Evolutionary conservation across 768 basidiomycete genomes (phyloP), one percentile per base, ranked within the genome.

Genomic region (Mycena galopus): DNA sequence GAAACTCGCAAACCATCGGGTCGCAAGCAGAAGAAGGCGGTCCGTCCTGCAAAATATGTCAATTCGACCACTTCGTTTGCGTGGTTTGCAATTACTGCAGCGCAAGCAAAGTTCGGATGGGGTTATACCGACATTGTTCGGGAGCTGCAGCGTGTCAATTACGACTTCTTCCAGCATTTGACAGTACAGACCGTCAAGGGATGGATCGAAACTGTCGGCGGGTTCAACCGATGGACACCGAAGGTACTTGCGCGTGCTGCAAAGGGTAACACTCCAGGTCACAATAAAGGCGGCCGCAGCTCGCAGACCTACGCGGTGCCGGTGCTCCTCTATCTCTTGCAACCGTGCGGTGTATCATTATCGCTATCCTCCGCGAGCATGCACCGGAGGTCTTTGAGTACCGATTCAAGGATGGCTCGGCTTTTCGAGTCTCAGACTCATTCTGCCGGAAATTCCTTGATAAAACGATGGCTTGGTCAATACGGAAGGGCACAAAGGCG

Each of bases 401-500:
- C 51, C 33, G 60, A 5, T 21, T 19, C 60, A 44, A 33, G 25
- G 65, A 75, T 51, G 77, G 78, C 2, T 60, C 25, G 10, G 37
- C 16, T 11, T 79, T 82, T 53, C 50, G 27, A 32, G 77, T 1
- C 60, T 73, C 25, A 37, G 73, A 3, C 81, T 79, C 58, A 35
- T 81, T 37, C 35, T 4, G 27, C 55, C 16, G 21, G 53, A 2
- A 58, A 69, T 9, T 11, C 81, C 77, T 74, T 73, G 2, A 29
- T 73, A 55, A 53, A 7, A 82, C 82, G 51, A 55, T 74, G 39
- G 82, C 82, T 0, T 37, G 35, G 35, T 37, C 35, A 37, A 37
- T 37, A n/a, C n/a, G n/a, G n/a, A n/a, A n/a, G n/a, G n/a, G n/a
- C n/a, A n/a, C n/a, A n/a, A n/a, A n/a, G n/a, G 14, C 35, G 35